Percentiles rank a stretch among this genome's conserved stretches.
These are phyloP conservation scores for Chaetoceros tenuissimus DNA, from an alignment of 108 stramenopile genomes.

Conservation along the genomic window DNA sequence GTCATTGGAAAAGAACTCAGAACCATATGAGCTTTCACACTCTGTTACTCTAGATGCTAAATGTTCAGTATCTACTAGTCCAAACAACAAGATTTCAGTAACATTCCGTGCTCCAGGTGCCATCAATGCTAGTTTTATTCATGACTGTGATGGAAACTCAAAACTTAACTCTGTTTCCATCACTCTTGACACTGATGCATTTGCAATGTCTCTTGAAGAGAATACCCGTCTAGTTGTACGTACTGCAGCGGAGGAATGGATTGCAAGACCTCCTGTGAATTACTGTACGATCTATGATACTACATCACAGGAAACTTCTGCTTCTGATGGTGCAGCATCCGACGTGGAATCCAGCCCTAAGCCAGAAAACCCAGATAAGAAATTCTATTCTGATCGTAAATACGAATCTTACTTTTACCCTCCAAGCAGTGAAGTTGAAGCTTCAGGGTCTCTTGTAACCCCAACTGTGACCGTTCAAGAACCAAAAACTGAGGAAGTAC, in stretches of 20 bases:
- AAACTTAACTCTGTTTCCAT: slow-evolving; percentile 42
- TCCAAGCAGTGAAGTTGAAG: not conserved
- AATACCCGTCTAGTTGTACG: slow-evolving; percentile 68
- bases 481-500: not conserved
- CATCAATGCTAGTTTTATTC: slow-evolving; percentile 63
- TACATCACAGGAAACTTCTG: not conserved
- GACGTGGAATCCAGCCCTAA: not conserved
- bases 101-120: slow-evolving; percentile 65
- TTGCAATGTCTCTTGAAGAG: slow-evolving; percentile 69
- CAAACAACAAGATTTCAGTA: slow-evolving; percentile 48
- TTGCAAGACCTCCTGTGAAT: not conserved
- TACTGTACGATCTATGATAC: not conserved
- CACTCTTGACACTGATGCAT: slow-evolving; percentile 61
- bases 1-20: slow-evolving; percentile 24
- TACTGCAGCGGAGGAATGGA: slow-evolving; percentile 34
- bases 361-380: not conserved
- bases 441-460: not conserved
- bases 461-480: not conserved
- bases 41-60: slow-evolving; percentile 37
- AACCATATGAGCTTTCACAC: slow-evolving; percentile 36
- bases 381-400: not conserved
- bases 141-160: slow-evolving; percentile 20
- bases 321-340: not conserved
- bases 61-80: slow-evolving; percentile 41
- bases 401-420: not conserved